Percentiles rank a stretch among this genome's conserved stretches.
Evolutionary conservation across 495 filamentous ascomycete genomes (phyloP).

Genomic region (Elaphomyces granulatus): DNA sequence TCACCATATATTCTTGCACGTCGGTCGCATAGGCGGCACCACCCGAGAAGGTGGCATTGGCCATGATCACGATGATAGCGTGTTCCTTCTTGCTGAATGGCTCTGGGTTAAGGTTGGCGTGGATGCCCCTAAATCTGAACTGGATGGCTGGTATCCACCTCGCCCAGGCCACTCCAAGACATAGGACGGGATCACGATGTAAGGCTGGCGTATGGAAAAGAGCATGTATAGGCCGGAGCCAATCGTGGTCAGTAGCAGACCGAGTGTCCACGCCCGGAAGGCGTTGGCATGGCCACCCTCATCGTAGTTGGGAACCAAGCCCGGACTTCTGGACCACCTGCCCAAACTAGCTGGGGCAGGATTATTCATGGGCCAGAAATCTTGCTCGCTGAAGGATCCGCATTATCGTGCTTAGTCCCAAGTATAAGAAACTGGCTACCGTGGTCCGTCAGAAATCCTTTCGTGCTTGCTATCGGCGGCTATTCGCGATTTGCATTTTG

Average conservation of each 20-base stretch:
- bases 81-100: conserved; percentile 70
- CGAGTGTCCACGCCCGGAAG: conserved; percentile 57
- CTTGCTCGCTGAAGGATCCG: no score
- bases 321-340: conserved; percentile 47
- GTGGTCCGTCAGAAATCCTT: no score
- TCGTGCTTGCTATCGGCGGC: no score
- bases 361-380: no score
- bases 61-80: conserved; percentile 60
- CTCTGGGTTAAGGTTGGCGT: conserved; percentile 49
- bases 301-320: conserved; percentile 37
- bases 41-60: conserved; percentile 33
- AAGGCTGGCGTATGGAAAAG: conserved; percentile 54
- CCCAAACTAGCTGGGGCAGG: no score
- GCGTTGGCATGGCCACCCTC: conserved; percentile 54
- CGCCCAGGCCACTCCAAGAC: conserved; percentile 47
- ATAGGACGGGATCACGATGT: conserved; percentile 51
- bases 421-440: no score
- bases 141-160: conserved; percentile 36
- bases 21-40: conserved; percentile 54
- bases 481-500: no score
- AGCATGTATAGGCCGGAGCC: conserved; percentile 55
- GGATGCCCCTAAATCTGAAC: conserved; percentile 39
- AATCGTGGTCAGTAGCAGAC: conserved; percentile 49
- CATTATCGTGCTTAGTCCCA: no score
- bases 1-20: no score